Conservation (phyloP, 768 basidiomycete species). For the Collybiopsis luxurians region DNA sequence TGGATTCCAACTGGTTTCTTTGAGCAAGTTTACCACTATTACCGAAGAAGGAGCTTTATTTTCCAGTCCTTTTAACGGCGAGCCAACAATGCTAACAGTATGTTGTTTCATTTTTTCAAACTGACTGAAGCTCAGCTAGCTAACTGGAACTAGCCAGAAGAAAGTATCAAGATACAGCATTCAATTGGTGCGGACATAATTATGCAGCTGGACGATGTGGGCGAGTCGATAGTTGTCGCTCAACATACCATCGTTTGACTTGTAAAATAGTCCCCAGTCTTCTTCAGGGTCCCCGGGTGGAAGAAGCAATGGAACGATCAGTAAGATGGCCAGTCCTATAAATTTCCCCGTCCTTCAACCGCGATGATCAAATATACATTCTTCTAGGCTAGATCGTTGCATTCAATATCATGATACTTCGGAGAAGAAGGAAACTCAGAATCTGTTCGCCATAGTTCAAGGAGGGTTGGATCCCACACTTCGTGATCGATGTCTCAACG, state of each 20-base stretch:
- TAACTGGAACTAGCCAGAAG: constrained; percentile 63
- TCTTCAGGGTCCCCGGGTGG: constrained; percentile 76
- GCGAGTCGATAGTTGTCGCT: constrained; percentile 37
- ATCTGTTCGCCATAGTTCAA: constrained; percentile 91
- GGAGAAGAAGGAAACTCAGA: constrained; percentile 65
- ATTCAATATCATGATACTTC: constrained; percentile 71
- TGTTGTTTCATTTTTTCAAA: constrained; percentile 17
- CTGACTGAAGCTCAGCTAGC: constrained; percentile 5
- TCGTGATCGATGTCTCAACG: constrained; percentile 73
- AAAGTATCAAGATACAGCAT: constrained; percentile 89
- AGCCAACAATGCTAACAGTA: constrained; percentile 87
- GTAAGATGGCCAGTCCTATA: constrained; percentile 60
- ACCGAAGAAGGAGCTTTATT: constrained; percentile 90
- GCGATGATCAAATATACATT: background rate
- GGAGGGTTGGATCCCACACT: constrained; percentile 75
- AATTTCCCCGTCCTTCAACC: background rate
- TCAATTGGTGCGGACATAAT: constrained; percentile 91
- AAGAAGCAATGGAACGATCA: constrained; percentile 86
- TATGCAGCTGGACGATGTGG: constrained; percentile 95
- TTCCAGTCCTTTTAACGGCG: constrained; percentile 80
- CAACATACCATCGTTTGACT: background rate
- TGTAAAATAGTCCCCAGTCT: constrained; percentile 64
- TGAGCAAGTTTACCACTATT: constrained; percentile 81
- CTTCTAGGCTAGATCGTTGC: constrained; percentile 65
- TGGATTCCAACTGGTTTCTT: constrained; percentile 84